A percentile compares a stretch with the other conserved stretches of the same genome.
Conservation (phyloP, 129 eudicot species). For the Tagetes erecta region DNA sequence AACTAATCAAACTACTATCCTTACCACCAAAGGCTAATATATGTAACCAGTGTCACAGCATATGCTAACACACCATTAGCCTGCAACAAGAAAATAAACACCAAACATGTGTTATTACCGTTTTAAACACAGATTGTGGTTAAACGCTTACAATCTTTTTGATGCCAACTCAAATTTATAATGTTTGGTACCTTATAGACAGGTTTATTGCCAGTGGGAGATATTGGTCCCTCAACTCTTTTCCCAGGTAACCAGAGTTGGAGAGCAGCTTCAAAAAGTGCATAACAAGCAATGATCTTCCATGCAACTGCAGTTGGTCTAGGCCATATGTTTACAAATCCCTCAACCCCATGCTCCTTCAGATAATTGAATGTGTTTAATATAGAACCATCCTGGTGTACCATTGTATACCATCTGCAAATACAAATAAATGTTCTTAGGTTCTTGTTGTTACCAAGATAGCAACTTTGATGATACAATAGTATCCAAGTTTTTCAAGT, state of each 20-base stretch:
- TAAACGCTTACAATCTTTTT: background rate
- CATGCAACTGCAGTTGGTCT: constrained; percentile 75
- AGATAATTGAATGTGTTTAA: constrained; percentile 57
- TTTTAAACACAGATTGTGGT: background rate
- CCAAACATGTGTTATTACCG: constrained; percentile 7
- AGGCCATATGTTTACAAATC: constrained; percentile 84
- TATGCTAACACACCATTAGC: constrained; percentile 91
- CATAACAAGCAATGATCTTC: constrained; percentile 81
- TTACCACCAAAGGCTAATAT: constrained; percentile 95
- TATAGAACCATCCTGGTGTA: constrained; percentile 91
- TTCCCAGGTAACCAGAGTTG: constrained; percentile 86
- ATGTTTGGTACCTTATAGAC: constrained; percentile 69
- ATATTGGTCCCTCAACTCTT: constrained; percentile 86
- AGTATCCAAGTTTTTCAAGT: too few species aligned
- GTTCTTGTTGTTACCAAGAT: too few species aligned
- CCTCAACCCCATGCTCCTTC: constrained; percentile 61
- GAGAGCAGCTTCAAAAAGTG: constrained; percentile 86
- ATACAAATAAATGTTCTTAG: background rate
- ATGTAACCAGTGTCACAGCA: constrained; percentile 77
- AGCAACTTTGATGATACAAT: too few species aligned
- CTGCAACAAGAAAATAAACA: constrained; percentile 47
- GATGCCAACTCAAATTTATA: background rate
- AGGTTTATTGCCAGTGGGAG: constrained; percentile 88
- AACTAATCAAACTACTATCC: constrained; percentile 24
- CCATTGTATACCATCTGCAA: constrained; percentile 99